phyloP scores from a whole-genome alignment of 129 eudicot species.

The Flaveria bidentis region DNA sequence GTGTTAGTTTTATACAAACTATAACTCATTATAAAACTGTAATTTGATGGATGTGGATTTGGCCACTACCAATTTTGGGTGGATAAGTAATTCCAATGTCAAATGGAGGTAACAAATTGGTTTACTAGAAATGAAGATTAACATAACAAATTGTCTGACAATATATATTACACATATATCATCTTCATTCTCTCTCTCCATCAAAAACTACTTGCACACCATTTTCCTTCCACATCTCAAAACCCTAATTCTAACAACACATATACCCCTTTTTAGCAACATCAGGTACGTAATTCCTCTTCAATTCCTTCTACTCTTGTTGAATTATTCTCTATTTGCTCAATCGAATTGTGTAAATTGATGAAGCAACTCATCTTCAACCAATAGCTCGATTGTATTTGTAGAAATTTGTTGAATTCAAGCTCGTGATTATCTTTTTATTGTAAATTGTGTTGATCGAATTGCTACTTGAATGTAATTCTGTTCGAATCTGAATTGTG shows the following conservation, averaged over 20 bases:
- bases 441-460: constrained; percentile 20
- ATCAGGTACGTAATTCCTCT: constrained; percentile 54
- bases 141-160: constrained; percentile 22
- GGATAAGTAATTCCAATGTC: background rate
- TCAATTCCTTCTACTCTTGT: constrained; percentile 37
- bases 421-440: constrained; percentile 23
- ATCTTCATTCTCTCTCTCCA: constrained; percentile 40
- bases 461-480: constrained; percentile 3
- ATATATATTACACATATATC: constrained; percentile 23
- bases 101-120: constrained; percentile 22
- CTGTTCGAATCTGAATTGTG: background rate
- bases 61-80: background rate
- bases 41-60: too few relatives aligned
- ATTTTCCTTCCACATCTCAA: constrained; percentile 48
- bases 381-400: constrained; percentile 32
- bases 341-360: constrained; percentile 18
- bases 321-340: constrained; percentile 21
- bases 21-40: too few relatives aligned
- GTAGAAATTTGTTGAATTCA: constrained; percentile 40
- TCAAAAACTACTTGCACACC: constrained; percentile 38
- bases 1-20: too few relatives aligned
- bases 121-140: constrained; percentile 19
- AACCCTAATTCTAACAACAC: constrained; percentile 61
- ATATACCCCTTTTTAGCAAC: constrained; percentile 24
- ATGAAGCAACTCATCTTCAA: constrained; percentile 2